These are phyloP conservation scores for Artemisia annua DNA, from an alignment of 129 eudicot genomes.

Conservation along the genomic window DNA sequence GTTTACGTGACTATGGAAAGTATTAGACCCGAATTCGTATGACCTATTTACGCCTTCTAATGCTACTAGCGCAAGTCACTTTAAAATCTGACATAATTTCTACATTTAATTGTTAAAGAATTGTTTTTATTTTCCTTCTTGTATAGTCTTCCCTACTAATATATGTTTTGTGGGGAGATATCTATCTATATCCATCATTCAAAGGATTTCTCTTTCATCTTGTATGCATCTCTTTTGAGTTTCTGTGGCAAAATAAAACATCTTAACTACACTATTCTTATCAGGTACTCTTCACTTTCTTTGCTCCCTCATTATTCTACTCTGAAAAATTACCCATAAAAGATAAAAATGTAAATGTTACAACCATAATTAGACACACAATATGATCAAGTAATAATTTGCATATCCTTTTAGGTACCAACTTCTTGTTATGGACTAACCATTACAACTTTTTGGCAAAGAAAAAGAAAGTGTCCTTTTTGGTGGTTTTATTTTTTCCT, in stretches of 20 bases:
- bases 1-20: no score
- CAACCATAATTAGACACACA: conserved; percentile 21
- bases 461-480: no score
- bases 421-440: background rate
- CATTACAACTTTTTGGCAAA: background rate
- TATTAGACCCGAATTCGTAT: no score
- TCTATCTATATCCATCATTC: conserved; percentile 9
- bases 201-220: conserved; percentile 23
- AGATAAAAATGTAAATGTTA: conserved; percentile 4
- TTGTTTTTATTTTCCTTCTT: no score
- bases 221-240: background rate
- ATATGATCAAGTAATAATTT: conserved; percentile 18
- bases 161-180: conserved; percentile 19
- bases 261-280: conserved; percentile 20
- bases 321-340: conserved; percentile 13
- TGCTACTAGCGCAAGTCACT: no score
- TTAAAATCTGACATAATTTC: no score
- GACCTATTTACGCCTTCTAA: no score
- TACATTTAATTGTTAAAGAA: no score
- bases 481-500: no score
- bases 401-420: background rate
- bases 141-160: conserved; percentile 4
- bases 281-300: conserved; percentile 27
- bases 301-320: conserved; percentile 7
- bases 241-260: conserved; percentile 7